A percentile compares a stretch with the other conserved stretches of the same genome.
phyloP scores from a whole-genome alignment of 2,329 filamentous ascomycete species.

The Colletotrichum trifolii region DNA sequence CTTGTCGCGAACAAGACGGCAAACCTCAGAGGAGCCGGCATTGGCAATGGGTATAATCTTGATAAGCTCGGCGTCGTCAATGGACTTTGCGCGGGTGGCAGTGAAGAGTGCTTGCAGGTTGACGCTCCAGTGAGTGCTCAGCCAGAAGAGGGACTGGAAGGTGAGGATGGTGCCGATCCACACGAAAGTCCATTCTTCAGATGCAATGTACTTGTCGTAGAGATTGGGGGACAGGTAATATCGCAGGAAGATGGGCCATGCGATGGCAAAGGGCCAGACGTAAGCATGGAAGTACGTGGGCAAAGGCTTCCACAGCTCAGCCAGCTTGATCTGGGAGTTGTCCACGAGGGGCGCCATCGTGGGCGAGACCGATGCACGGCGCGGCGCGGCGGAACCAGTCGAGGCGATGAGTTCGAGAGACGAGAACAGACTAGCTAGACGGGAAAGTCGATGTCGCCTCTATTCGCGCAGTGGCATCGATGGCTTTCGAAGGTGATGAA shows the following conservation, averaged over 20 bases:
- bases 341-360: conserved; percentile 86
- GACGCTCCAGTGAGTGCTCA: conserved; percentile 98
- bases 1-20: conserved; percentile 80
- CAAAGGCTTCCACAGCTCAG: conserved; percentile 89
- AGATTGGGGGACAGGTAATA: conserved; percentile 85
- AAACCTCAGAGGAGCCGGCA: conserved; percentile 90
- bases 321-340: conserved; percentile 87
- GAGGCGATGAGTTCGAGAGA: neutral
- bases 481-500: neutral
- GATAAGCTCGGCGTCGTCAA: conserved; percentile 84
- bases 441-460: neutral
- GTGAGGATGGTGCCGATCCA: conserved; percentile 92
- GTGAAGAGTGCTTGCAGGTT: conserved; percentile 86
- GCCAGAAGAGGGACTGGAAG: conserved; percentile 87
- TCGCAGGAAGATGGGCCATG: conserved; percentile 92
- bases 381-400: conserved; percentile 9
- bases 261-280: conserved; percentile 89
- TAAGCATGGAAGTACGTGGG: conserved; percentile 86
- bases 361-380: conserved; percentile 8
- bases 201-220: conserved; percentile 91
- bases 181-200: conserved; percentile 98
- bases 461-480: conserved; percentile 14
- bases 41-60: conserved; percentile 93
- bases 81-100: conserved; percentile 73
- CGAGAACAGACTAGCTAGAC: neutral